These are phyloP conservation scores for Xylaria scruposa DNA, from an alignment of 495 filamentous ascomycete species.

Conservation along the genomic window DNA sequence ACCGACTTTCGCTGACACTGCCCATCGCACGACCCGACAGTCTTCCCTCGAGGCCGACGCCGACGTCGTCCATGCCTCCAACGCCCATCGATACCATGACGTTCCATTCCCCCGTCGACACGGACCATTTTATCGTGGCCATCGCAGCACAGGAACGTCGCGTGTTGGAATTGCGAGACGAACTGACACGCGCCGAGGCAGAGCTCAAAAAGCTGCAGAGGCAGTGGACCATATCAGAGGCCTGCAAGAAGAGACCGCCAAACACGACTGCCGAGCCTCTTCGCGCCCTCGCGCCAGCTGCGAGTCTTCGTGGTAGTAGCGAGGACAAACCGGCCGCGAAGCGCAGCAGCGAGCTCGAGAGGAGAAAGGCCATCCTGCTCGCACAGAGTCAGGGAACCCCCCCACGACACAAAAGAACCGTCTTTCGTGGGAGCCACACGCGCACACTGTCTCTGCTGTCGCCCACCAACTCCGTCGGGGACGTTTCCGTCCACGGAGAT, in stretches of 20 bases:
- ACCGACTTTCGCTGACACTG: conserved; percentile 82
- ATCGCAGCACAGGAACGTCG: conserved; percentile 92
- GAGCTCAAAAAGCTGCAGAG: conserved; percentile 80
- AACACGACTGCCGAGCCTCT: conserved; percentile 62
- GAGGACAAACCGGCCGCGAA: conserved; percentile 49
- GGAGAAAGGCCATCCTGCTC: conserved; percentile 66
- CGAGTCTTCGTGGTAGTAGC: conserved; percentile 29
- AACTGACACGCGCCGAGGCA: conserved; percentile 77
- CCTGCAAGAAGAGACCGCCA: conserved; percentile 75
- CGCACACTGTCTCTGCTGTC: conserved; percentile 85
- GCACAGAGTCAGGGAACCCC: conserved; percentile 62
- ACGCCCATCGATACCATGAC: conserved; percentile 51
- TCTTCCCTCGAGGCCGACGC: conserved; percentile 51
- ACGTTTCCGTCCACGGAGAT: conserved; percentile 39
- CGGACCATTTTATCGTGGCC: conserved; percentile 80
- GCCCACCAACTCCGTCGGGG: conserved; percentile 52
- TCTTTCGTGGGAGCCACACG: conserved; percentile 65
- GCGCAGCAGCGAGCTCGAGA: conserved; percentile 60
- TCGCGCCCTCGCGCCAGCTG: conserved; percentile 44
- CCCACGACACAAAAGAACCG: conserved; percentile 51
- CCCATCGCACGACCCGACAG: conserved; percentile 62
- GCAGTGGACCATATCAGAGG: conserved; percentile 80
- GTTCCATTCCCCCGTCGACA: conserved; percentile 64
- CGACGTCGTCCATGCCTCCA: conserved; percentile 53
- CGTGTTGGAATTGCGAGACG: conserved; percentile 90